Evolutionary conservation across 139 green algal genomes (phyloP), one percentile per base, ranked within the genome.

Genomic region (Chlamydomonas incerta): DNA sequence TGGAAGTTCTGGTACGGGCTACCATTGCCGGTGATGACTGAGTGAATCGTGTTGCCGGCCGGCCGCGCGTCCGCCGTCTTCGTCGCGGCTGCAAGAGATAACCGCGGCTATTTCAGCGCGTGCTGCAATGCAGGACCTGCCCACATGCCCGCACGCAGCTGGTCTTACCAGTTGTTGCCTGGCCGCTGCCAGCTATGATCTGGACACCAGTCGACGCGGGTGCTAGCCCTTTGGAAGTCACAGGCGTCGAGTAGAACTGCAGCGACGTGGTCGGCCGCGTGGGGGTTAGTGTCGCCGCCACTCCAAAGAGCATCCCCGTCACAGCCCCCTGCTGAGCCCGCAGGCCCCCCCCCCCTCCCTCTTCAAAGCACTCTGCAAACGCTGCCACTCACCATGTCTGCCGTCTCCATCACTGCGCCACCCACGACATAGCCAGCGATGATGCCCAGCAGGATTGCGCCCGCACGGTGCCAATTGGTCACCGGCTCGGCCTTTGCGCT

Each of bases 1-100:
- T 99, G 96, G 84, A 96, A 98, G 86, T 98, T 98, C 23, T 97
- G 91, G 80, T 98, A 98, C 2, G 95, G 91, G 46, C 81, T 93
- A 52, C 97, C 96, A 70, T 97, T 98, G 76, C 84, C 93, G 1
- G 97, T 99, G 41, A 93, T 83, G 0, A 98, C 77, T 0, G 93
- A 92, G 82, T 99, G 97, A 47, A 91, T 84, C 0, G 82, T 85
- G 37, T 90, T 52, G 20, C 87, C 87, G 55, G 46, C 55, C 21
- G 55, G 55, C 55, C 21, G 18, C 21, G 55, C 17, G 18, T 23
- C 18, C 9, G 55, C 55, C 55, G 55, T 24, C 17, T 23, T 62
- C 55, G 55, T 62, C 8, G 55, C 55, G 8, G 20, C 55, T 62
- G 55, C 55, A 62, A 4, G 11, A 62, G 55, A 8, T 8, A 5